phyloP scores from a whole-genome alignment of 2,329 filamentous ascomycete genomes.

The Calonectria honghensis region DNA sequence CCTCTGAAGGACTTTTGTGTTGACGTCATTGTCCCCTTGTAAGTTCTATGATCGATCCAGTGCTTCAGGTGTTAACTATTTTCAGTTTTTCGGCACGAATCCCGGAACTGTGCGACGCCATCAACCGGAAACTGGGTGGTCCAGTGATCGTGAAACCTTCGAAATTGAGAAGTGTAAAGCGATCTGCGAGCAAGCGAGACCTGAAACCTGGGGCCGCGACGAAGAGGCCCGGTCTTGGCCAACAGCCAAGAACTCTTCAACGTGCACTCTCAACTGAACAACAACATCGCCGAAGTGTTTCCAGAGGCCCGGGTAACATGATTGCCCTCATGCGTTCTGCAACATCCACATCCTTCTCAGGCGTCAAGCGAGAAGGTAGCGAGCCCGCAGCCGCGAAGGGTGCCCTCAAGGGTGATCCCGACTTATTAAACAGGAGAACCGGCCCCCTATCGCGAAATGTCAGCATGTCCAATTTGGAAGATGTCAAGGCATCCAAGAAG shows the following conservation, averaged over 20 bases:
- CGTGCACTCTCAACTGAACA: slow-evolving; percentile 78
- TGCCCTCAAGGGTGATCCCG: slow-evolving; percentile 66
- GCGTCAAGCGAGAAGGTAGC: slow-evolving; percentile 81
- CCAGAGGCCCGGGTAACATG: slow-evolving; percentile 73
- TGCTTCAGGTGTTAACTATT: slow-evolving; percentile 58
- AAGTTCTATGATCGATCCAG: slow-evolving; percentile 58
- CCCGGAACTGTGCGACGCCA: slow-evolving; percentile 80
- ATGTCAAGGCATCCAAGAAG: slow-evolving; percentile 78
- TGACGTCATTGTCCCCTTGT: slow-evolving; percentile 88
- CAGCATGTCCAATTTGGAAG: slow-evolving; percentile 70
- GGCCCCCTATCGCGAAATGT: slow-evolving; percentile 62
- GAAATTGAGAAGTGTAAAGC: slow-evolving; percentile 70
- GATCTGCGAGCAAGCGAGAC: slow-evolving; percentile 64
- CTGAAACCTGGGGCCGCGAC: slow-evolving; percentile 71
- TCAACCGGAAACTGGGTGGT: slow-evolving; percentile 86
- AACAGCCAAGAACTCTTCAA: slow-evolving; percentile 73
- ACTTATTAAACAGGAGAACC: slow-evolving; percentile 63
- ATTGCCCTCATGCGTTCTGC: slow-evolving; percentile 81
- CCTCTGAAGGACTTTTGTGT: slow-evolving; percentile 85
- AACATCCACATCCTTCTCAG: slow-evolving; percentile 76
- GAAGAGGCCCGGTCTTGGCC: slow-evolving; percentile 67
- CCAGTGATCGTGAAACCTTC: slow-evolving; percentile 76
- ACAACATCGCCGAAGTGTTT: slow-evolving; percentile 72
- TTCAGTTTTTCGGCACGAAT: slow-evolving; percentile 82
- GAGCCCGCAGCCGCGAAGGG: slow-evolving; percentile 73